Conservation (phyloP, 257 asterid species). For the Nemophila menziesii region DNA sequence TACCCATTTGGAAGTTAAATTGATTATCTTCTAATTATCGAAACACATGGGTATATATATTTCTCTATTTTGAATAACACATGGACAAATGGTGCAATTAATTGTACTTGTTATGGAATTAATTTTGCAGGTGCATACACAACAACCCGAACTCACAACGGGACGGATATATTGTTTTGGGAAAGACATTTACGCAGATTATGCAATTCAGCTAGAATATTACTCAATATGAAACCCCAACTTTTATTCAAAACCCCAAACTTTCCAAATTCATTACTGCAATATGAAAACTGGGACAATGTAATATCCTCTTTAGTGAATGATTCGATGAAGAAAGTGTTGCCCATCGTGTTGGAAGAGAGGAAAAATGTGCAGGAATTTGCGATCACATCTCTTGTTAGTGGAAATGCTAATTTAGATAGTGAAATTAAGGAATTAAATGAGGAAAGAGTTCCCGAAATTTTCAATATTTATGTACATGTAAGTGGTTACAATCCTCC, state of each 20-base stretch:
- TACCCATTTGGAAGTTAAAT: neutral
- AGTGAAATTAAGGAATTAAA: slow-evolving; percentile 18
- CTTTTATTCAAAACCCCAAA: slow-evolving; percentile 28
- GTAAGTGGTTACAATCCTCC: slow-evolving; percentile 55
- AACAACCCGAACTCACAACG: slow-evolving; percentile 81
- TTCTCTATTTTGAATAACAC: neutral
- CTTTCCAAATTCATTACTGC: slow-evolving; percentile 12
- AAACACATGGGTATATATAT: neutral
- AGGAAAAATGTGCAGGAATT: slow-evolving; percentile 48
- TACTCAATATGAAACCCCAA: slow-evolving; percentile 36
- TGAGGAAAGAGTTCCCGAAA: slow-evolving; percentile 29
- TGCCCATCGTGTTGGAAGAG: slow-evolving; percentile 39
- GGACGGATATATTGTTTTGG: slow-evolving; percentile 65
- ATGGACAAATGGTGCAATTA: too few species aligned
- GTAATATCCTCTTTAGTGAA: slow-evolving; percentile 39
- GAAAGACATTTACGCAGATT: slow-evolving; percentile 63
- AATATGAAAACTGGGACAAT: slow-evolving; percentile 37
- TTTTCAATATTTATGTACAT: slow-evolving; percentile 65
- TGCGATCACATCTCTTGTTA: slow-evolving; percentile 58
- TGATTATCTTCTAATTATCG: too few species aligned
- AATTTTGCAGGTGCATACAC: slow-evolving; percentile 90
- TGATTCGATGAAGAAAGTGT: slow-evolving; percentile 50
- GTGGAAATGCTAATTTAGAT: slow-evolving; percentile 43
- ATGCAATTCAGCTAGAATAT: slow-evolving; percentile 45
- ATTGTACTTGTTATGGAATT: too few species aligned